Base-by-base conservation (phyloP, 768 basidiomycete species). In the Trametes sanguinea region DNA sequence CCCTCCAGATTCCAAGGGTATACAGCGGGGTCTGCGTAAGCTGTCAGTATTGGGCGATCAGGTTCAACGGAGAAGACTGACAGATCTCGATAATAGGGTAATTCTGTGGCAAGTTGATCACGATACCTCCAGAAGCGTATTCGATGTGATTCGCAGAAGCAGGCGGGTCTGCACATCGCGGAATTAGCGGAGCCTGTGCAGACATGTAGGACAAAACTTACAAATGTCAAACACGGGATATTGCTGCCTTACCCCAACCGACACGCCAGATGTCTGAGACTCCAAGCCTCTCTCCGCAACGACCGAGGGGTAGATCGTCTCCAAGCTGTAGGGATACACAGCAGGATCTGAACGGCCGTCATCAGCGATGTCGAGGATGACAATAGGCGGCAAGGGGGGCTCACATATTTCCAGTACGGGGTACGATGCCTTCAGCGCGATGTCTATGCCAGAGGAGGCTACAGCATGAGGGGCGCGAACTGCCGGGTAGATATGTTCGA, bases 351-450 rank as follows among this genome's bases (percentile, higher is more conserved):
- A 14, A 30, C 2, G 8, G n/a, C 17, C 10, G n/a, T 62, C n/a
- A 53, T 42, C 32, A 13, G 6, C 35, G 10, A 13, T 39, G 14
- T 13, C 7, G 6, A 16, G 6, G 35, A 30, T 22, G 9, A 2
- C 16, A 8, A 27, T 17, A 1, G 14, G 11, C 6, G 6, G 35
- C 11, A 6, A 46, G 17, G 1, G 27, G 10, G 4, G 68, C 72
- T 55, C 54, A 72, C 57, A 72, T 6, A 67, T 60, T n/a, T 69
- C 57, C 51, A 72, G 65, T 5, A 46, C 30, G 9, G 75, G 75
- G 58, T 75, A 76, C 2, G 45, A 39, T 32, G 51, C 48, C 33
- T 57, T 51, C 17, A 64, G 55, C 32, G 53, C 56, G 50, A 63
- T 51, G 7, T 43, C 30, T 7, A 57, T 14, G n/a, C 4, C 42